These are phyloP conservation scores for Phytophthora syringae DNA, from an alignment of 352 stramenopile genomes.

Conservation along the genomic window DNA sequence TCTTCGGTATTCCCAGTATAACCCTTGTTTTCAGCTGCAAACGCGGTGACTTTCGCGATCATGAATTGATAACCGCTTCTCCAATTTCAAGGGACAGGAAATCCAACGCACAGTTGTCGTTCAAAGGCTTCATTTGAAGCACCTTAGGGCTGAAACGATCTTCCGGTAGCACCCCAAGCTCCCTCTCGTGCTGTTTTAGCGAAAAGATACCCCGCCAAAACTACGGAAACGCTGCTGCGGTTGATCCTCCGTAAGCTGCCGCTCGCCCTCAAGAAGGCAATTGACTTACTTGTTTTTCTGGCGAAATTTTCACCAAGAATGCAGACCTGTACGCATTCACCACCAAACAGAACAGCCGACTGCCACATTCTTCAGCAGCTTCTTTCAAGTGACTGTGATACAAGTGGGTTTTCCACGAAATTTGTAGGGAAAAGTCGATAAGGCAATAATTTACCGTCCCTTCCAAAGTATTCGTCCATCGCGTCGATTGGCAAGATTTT, in stretches of 20 bases:
- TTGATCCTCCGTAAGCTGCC: not conserved
- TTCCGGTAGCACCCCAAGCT: not conserved
- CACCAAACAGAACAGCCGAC: not conserved
- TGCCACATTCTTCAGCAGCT: too few relatives aligned
- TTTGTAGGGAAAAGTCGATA: too few relatives aligned
- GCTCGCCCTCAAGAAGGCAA: not conserved
- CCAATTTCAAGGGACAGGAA: not conserved
- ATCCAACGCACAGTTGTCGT: not conserved
- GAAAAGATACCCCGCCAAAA: not conserved
- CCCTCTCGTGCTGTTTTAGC: too few relatives aligned
- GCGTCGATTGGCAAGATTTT: not conserved
- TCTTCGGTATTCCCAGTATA: too few relatives aligned
- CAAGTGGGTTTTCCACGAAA: too few relatives aligned
- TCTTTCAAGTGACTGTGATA: too few relatives aligned
- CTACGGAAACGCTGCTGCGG: not conserved
- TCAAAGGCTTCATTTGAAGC: too few relatives aligned
- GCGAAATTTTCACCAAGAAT: not conserved
- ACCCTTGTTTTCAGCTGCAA: too few relatives aligned
- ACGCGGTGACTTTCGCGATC: too few relatives aligned
- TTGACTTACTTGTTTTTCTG: not conserved
- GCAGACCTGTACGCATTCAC: not conserved
- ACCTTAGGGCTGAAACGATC: too few relatives aligned
- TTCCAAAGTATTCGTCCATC: too few relatives aligned
- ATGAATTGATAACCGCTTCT: not conserved
- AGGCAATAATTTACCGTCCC: too few relatives aligned